These are phyloP conservation scores for Ophiostoma triangulosporum DNA, from an alignment of 2,329 filamentous ascomycete genomes.

Conservation along the genomic window DNA sequence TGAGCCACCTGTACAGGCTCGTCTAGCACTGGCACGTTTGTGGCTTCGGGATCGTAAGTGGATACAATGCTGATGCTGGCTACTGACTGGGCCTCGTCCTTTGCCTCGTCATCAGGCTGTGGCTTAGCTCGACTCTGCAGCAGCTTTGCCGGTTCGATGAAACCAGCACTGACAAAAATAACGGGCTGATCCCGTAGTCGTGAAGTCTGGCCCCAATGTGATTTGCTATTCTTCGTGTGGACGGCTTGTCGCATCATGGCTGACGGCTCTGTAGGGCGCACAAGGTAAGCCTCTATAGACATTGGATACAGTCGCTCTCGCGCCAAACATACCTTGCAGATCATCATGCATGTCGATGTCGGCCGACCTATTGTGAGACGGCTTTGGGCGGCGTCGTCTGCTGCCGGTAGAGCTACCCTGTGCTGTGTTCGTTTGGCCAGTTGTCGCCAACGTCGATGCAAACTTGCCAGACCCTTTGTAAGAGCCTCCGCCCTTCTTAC, in stretches of 20 bases:
- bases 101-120: neutral
- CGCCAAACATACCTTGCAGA: neutral
- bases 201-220: constrained; percentile 24
- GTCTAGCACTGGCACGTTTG: neutral
- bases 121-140: neutral
- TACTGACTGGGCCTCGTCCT: neutral
- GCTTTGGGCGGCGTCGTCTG: neutral
- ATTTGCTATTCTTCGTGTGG: constrained; percentile 34
- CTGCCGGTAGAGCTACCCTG: neutral
- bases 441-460: neutral
- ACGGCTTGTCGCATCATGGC: constrained; percentile 35
- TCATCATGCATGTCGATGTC: neutral
- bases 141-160: constrained; percentile 33
- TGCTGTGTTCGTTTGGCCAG: neutral
- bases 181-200: constrained; percentile 37
- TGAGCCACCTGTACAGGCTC: neutral
- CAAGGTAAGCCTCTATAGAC: neutral
- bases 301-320: neutral
- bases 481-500: constrained; percentile 7
- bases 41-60: neutral
- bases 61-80: neutral
- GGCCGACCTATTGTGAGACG: neutral
- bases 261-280: constrained; percentile 19
- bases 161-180: constrained; percentile 39
- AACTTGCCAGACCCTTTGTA: neutral